phyloP scores from a whole-genome alignment of 1,284 basidiomycete genomes.

The Volvariella volvacea region DNA sequence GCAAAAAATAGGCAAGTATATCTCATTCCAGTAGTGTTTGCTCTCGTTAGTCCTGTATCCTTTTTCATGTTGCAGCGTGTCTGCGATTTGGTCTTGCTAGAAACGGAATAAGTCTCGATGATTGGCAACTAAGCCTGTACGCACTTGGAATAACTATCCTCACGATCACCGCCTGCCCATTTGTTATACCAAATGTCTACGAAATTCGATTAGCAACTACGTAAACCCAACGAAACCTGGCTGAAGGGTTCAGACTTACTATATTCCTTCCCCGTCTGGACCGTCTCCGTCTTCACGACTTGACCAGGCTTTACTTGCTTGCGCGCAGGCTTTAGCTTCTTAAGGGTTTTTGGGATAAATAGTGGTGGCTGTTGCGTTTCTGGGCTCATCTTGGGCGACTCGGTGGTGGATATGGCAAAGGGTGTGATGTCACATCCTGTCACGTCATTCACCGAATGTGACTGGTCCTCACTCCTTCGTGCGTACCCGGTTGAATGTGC shows the following conservation, averaged over 20 bases:
- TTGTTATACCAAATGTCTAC: conserved; percentile 99
- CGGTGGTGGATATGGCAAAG: no score
- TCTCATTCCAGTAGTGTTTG: conserved; percentile 85
- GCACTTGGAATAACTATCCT: conserved; percentile 89
- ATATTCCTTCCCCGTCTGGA: conserved; percentile 92
- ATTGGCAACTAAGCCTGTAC: conserved; percentile 20
- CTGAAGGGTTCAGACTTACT: conserved; percentile 57
- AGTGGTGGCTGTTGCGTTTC: background rate
- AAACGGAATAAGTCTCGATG: background rate
- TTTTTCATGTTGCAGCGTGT: conserved; percentile 85
- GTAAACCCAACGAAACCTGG: background rate
- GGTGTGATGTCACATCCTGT: no score
- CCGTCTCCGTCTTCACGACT: conserved; percentile 81
- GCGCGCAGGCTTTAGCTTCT: conserved; percentile 75
- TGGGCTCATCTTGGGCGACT: no score
- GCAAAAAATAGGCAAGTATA: conserved; percentile 96
- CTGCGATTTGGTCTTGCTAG: conserved; percentile 86
- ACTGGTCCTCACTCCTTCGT: no score
- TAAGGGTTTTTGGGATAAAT: conserved; percentile 17
- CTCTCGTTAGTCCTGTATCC: conserved; percentile 90
- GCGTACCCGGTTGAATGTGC: no score
- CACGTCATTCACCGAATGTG: no score
- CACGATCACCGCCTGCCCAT: conserved; percentile 93
- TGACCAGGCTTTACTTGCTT: conserved; percentile 89
- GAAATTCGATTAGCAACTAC: conserved; percentile 9